Evolutionary conservation across 177 flowering plant species (phyloP), one percentile per base, ranked within the genome.

Genomic region (Telopea speciosissima): DNA sequence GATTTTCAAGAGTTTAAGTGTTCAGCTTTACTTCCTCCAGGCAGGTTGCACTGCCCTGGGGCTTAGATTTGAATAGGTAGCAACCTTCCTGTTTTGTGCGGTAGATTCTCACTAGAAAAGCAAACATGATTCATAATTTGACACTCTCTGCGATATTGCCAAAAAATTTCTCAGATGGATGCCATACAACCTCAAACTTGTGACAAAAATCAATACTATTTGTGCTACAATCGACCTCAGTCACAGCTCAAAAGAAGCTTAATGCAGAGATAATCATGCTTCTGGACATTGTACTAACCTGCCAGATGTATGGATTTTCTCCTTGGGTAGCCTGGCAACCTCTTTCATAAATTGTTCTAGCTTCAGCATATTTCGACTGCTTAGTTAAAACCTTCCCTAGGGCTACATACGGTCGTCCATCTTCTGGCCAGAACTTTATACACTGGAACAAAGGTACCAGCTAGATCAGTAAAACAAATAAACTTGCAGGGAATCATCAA

Each of bases 261-360:
- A 49, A 49, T 12, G 17, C 54, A 49, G 9, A 49, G 17, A 13
- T 49, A 49, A 12, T 16, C 54, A 49, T 3, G 14, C 16, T 49
- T 16, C 19, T 49, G 17, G 14, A 49, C 19, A 21, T 24, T 22
- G 42, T 16, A 75, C 70, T 60, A 40, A 90, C 97, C 99, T 92
- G 99, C 99, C 99, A 94, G 63, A 89, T 90, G 81, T 81, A 94
- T 3, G 97, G 74, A 83, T 94, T 94, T 75, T 94, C 97, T 45
- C 97, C 97, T 77, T 94, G 97, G 2, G 97, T 90, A 28, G 97
- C 94, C 67, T 94, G 97, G 77, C 93, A 92, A 24, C 97, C 97
- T 74, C 76, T 87, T 74, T 89, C 99, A 77, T 92, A 92, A 10
- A 88, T 86, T 24, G 81, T 83, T 80, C 93, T 86, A 44, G 99